Conservation (phyloP, 163 green algal species). For the Scenedesmus sp. region DNA sequence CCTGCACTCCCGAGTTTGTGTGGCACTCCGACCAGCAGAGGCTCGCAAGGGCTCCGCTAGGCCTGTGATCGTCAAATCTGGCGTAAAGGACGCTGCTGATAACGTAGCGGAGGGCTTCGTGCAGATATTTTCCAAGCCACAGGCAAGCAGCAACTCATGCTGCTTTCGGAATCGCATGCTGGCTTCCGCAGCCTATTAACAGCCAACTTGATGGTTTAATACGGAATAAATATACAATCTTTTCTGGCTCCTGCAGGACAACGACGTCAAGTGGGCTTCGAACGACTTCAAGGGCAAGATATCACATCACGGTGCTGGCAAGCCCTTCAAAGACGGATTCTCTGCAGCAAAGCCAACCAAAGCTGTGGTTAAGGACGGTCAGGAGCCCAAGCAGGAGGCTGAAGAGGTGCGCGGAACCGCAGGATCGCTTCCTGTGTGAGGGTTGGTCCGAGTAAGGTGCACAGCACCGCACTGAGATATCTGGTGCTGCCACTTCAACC, state of each 20-base stretch:
- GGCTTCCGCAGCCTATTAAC: neutral
- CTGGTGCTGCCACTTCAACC: neutral
- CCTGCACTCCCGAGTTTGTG: neutral
- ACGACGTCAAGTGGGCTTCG: neutral
- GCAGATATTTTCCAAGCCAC: conserved; percentile 20
- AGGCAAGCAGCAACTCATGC: neutral
- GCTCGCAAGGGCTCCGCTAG: neutral
- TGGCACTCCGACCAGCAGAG: conserved; percentile 12
- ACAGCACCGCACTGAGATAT: neutral
- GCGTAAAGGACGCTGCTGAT: neutral
- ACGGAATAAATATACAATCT: neutral
- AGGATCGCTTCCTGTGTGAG: neutral
- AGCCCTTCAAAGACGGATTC: conserved; percentile 27
- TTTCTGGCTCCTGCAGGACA: neutral
- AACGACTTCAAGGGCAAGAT: conserved; percentile 9
- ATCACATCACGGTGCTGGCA: conserved; percentile 1
- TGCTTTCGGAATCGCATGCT: neutral
- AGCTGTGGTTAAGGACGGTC: neutral
- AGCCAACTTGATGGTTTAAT: neutral
- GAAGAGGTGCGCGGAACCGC: neutral
- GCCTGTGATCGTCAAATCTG: neutral
- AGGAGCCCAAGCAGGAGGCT: neutral
- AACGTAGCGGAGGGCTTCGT: conserved; percentile 10
- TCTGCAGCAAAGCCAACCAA: neutral
- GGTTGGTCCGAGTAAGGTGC: neutral